Base-by-base conservation (phyloP, 2,329 filamentous ascomycete genomes). In the Neofusicoccum kwambonambiense region DNA sequence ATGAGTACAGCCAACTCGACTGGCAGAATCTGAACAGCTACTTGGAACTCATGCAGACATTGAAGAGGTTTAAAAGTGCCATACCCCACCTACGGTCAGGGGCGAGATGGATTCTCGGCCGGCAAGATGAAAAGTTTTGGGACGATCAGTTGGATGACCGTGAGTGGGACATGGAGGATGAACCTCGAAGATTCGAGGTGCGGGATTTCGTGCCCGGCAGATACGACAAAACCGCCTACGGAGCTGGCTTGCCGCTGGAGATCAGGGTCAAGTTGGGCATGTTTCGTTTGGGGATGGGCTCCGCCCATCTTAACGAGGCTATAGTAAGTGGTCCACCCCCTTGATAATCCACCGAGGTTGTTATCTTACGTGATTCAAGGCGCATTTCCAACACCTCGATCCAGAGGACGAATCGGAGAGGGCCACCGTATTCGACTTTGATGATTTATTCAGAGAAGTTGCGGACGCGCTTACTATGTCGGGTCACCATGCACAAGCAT, bases 11-110 rank as follows among this genome's bases (percentile, higher is more conserved):
- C 11, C 77, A 81, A 34, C 81, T 86, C 52, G 80, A 83, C 56
- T 99, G 94, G 94, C 88, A 90, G 62, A 90, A 98, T 74, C 82
- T 96, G 47, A 90, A 92, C 67, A 90, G 93, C 62, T 97, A 95
- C 69, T 85, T 92, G 44, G 92, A 97, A 71, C 83, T 98, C 17
- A 56, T 65, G 56, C 47, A 54, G 35, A 57, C 57, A 9, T 88
- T 93, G 67, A 86, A 88, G 34, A 86, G 88, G 54, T 90, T 89
- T 70, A 77, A 82, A 5, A 83, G 89, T 68, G 93, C 90, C 2
- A 84, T 96, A 2, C 77, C 77, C 34, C 86, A 89, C 67, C 81
- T 96, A 12, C 95, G 91, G 74, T 82, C 82, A 2, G 77, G 97
- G 15, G 86, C 90, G 22, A 84, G 96, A 64, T 97, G 93, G 92